Conservation (phyloP, 352 stramenopile genomes). For the Pythium periplocum region DNA sequence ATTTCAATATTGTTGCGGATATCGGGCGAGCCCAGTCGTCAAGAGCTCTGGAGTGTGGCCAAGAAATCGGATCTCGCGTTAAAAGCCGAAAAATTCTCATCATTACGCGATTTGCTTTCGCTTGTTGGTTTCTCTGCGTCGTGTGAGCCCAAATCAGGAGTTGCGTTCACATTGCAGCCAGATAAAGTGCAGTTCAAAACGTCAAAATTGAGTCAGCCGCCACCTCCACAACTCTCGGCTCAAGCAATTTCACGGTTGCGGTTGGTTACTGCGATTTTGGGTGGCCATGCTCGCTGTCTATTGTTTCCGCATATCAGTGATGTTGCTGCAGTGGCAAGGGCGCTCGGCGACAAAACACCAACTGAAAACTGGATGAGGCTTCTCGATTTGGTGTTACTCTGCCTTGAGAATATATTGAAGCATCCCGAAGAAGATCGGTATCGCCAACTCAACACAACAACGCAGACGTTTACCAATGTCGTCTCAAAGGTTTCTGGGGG, state of each 20-base stretch:
- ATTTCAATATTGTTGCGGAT: constrained; percentile 25
- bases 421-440: constrained; percentile 40
- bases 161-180: constrained; percentile 22
- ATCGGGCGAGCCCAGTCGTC: constrained; percentile 35
- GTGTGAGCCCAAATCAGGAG: background rate
- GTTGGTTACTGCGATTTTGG: constrained; percentile 31
- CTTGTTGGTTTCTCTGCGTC: constrained; percentile 29
- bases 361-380: constrained; percentile 27
- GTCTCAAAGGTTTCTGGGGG: constrained; percentile 31
- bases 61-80: constrained; percentile 15
- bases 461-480: constrained; percentile 37
- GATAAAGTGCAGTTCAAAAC: constrained; percentile 41
- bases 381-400: constrained; percentile 38
- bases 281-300: constrained; percentile 40
- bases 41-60: constrained; percentile 27
- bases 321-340: constrained; percentile 40
- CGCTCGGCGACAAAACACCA: constrained; percentile 15
- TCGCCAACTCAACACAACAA: constrained; percentile 43
- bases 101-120: constrained; percentile 28
- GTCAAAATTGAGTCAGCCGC: constrained; percentile 3
- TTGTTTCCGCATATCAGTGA: constrained; percentile 40
- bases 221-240: constrained; percentile 19
- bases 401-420: constrained; percentile 45
- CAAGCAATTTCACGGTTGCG: constrained; percentile 27
- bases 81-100: constrained; percentile 20